These are phyloP conservation scores for Porogramme epimiltina DNA, from an alignment of 1,284 basidiomycete species.

Conservation along the genomic window DNA sequence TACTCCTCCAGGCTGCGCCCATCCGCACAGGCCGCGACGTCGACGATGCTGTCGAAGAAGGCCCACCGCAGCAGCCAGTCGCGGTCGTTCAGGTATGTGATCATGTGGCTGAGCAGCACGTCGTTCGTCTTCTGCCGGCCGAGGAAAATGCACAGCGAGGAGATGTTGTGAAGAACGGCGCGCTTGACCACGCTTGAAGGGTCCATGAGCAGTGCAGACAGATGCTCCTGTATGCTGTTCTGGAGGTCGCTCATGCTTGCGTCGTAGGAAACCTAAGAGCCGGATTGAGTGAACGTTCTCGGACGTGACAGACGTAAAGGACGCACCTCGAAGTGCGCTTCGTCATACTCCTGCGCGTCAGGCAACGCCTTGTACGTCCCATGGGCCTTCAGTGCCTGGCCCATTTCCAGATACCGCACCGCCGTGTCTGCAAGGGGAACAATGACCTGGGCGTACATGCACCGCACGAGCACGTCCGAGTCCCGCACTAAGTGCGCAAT, in stretches of 20 bases:
- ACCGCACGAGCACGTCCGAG: constrained; percentile 85
- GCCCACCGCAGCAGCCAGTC: constrained; percentile 91
- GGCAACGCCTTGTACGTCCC: constrained; percentile 69
- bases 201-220: constrained; percentile 78
- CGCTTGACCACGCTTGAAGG: constrained; percentile 77
- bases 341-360: constrained; percentile 75
- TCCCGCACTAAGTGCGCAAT: constrained; percentile 83
- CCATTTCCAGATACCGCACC: constrained; percentile 87
- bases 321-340: constrained; percentile 72
- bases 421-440: constrained; percentile 85
- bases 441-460: constrained; percentile 87
- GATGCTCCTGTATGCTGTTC: constrained; percentile 83
- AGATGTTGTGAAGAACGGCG: constrained; percentile 79
- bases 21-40: constrained; percentile 91
- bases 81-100: constrained; percentile 96
- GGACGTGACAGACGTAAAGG: neutral
- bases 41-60: constrained; percentile 95
- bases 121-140: constrained; percentile 94
- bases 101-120: constrained; percentile 94
- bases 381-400: constrained; percentile 85
- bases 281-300: neutral
- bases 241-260: constrained; percentile 85
- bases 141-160: constrained; percentile 89
- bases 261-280: constrained; percentile 84
- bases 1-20: constrained; percentile 84